Conservation (phyloP, 2,329 filamentous ascomycete species). For the Phaeosphaeriaceae sp. region DNA sequence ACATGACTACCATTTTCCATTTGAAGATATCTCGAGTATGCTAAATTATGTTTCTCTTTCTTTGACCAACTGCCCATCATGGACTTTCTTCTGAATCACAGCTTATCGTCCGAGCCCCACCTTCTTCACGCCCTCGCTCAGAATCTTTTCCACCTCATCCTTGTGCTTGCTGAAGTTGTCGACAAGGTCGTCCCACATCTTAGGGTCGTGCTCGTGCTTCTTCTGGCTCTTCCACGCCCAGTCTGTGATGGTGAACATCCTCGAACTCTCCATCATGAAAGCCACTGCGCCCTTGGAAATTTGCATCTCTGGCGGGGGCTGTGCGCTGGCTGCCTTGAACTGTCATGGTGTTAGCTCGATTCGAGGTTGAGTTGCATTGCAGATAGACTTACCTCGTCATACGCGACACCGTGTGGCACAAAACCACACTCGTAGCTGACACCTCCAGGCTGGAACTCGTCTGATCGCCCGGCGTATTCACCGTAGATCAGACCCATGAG, state of each 20-base stretch:
- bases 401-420: constrained; percentile 70
- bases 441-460: constrained; percentile 68
- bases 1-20: not conserved
- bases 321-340: constrained; percentile 63
- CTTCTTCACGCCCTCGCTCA: constrained; percentile 45
- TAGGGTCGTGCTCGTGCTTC: constrained; percentile 56
- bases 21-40: not conserved
- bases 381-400: constrained; percentile 52
- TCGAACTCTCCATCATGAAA: constrained; percentile 68
- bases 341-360: not conserved
- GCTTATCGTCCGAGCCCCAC: constrained; percentile 4
- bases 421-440: constrained; percentile 74
- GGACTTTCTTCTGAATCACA: not conserved
- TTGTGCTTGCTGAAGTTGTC: constrained; percentile 60
- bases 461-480: constrained; percentile 59
- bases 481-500: constrained; percentile 72
- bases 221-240: constrained; percentile 49
- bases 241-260: constrained; percentile 47
- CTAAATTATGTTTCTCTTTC: not conserved
- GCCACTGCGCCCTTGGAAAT: constrained; percentile 64
- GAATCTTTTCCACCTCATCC: constrained; percentile 57
- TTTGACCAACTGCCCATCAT: not conserved
- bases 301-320: constrained; percentile 46
- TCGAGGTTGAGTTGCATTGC: not conserved
- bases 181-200: constrained; percentile 62